Evolutionary conservation across 495 filamentous ascomycete genomes (phyloP), one percentile per base, ranked within the genome.

Genomic region (Aspergillus leporis): DNA sequence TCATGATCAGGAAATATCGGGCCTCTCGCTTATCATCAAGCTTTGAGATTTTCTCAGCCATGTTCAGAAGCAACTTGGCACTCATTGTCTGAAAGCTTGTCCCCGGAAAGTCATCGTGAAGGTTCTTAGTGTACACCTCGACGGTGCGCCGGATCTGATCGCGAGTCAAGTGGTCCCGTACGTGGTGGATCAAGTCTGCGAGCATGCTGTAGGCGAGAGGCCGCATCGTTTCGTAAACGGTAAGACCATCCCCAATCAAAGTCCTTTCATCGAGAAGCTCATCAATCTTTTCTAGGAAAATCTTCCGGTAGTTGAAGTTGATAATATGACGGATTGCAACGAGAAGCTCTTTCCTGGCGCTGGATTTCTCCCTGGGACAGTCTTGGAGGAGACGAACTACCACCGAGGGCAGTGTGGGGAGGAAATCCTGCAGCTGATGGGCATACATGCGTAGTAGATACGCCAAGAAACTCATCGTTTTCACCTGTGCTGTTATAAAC

Each of bases 81-180:
- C 94, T 98, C 95, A 99, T 99, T 0, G 95, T 99, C 71, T 99
- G 95, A 70, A 98, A 99, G 71, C 94, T 98, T 5, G 95, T 98
- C 14, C 95, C 95, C 2, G 95, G 95, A 64, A 97, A 96, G 60
- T 90, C 90, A 69, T 98, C 95, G 63, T 96, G 93, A 22, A 99
- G 80, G 62, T 98, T 98, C 64, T 90, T 92, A 5, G 94, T 97
- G 70, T 98, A 99, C 7, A 98, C 95, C 64, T 96, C 91, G 10
- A 99, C 91, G 0, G 95, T 97, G 62, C 90, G 87, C 51, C 92
- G 85, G 58, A 99, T 99, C 73, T 98, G 95, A 55, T 93, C 87
- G 10, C 87, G 87, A 0, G 79, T 81, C 19, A 99, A 79, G 10
- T 85, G 82, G 51, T 97, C 93, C 36, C 95, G 87, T 19, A 99